Percentiles rank a stretch among this genome's conserved stretches.
phyloP scores from a whole-genome alignment of 139 green algal species.

The Closterium sp. region DNA sequence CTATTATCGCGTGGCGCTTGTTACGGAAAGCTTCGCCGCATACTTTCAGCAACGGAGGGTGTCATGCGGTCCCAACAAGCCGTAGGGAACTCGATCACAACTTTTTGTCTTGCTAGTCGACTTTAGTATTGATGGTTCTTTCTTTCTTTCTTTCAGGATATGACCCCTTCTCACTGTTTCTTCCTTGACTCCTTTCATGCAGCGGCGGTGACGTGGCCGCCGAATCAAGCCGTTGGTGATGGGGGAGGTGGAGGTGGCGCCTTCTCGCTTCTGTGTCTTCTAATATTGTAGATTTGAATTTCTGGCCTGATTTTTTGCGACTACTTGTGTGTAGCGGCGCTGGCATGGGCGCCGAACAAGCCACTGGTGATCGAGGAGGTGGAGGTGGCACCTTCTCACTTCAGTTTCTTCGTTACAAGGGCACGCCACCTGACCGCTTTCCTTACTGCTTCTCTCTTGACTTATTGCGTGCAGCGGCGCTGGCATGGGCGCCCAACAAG shows the following conservation, averaged over 20 bases:
- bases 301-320: no score
- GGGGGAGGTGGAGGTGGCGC: constrained; percentile 74
- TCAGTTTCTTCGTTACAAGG: no score
- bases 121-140: no score
- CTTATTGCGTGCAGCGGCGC: constrained; percentile 63
- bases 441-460: background rate
- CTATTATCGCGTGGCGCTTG: no score
- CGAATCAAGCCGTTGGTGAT: constrained; percentile 80
- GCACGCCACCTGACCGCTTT: no score
- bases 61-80: no score
- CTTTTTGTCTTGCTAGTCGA: no score
- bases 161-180: no score
- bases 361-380: constrained; percentile 71
- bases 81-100: no score
- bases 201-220: constrained; percentile 85
- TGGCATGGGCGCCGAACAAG: constrained; percentile 68
- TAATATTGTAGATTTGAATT: no score
- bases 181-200: background rate
- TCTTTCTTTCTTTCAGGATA: no score
- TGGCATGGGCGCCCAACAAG: constrained; percentile 69
- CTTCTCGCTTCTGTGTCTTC: no score
- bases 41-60: background rate
- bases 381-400: background rate
- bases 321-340: constrained; percentile 39
- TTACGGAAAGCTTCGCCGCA: background rate